A percentile compares a stretch with the other conserved stretches of the same genome.
phyloP scores from a whole-genome alignment of 345 rosid species.

The Odontarrhena argentea region DNA sequence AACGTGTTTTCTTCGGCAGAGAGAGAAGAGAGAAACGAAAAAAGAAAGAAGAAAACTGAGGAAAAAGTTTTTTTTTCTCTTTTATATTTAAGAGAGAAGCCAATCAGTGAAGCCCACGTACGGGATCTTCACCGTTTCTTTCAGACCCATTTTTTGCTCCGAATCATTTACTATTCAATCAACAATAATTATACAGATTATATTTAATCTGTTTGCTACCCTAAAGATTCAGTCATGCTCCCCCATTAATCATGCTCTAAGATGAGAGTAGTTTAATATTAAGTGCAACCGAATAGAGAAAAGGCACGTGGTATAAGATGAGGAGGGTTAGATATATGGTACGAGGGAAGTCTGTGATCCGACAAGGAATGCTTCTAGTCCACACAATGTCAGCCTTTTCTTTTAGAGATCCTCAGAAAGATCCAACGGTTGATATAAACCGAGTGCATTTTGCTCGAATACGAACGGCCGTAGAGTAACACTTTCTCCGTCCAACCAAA shows the following conservation, averaged over 20 bases:
- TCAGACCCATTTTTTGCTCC: no score
- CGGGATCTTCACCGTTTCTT: no score
- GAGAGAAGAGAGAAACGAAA: no score
- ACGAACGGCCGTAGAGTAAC: background rate
- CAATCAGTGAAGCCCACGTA: no score
- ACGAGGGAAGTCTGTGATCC: conserved; percentile 29
- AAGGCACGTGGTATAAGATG: conserved; percentile 23
- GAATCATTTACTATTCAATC: no score
- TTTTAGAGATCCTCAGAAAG: conserved; percentile 35
- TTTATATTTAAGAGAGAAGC: background rate
- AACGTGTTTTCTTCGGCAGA: no score
- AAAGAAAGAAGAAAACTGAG: no score
- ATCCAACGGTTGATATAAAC: conserved; percentile 30
- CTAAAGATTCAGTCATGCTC: no score
- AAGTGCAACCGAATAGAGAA: background rate
- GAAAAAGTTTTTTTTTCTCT: no score
- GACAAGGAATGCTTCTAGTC: conserved; percentile 45
- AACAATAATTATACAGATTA: no score
- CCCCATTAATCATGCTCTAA: no score
- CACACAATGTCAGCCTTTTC: conserved; percentile 54
- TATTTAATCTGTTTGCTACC: no score
- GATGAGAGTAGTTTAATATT: conserved; percentile 4
- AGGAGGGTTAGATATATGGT: conserved; percentile 3
- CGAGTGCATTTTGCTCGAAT: conserved; percentile 1
- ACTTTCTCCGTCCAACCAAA: conserved; percentile 20